Conservation (phyloP, 106 monocot species). For the Ottelia alismoides region DNA sequence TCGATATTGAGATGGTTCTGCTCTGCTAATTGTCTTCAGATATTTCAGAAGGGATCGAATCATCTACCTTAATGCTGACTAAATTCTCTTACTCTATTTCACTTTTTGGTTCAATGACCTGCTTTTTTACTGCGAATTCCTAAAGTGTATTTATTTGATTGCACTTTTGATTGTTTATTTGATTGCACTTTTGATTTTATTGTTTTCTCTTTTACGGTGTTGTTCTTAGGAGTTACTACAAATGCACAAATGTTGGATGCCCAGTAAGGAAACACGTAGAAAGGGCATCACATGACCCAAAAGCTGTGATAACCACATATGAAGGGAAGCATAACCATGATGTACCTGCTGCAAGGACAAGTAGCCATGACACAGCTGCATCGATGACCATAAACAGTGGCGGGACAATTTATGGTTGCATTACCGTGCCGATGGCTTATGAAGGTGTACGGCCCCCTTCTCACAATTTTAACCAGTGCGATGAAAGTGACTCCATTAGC, state of each 20-base stretch:
- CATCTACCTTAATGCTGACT: too few relatives aligned
- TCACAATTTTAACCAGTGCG: conserved; percentile 14
- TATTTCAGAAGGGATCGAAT: too few relatives aligned
- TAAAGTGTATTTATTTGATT: too few relatives aligned
- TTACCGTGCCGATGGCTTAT: conserved; percentile 20
- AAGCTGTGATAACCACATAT: conserved; percentile 97
- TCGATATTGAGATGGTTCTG: too few relatives aligned
- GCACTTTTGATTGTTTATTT: too few relatives aligned
- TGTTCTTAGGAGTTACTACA: conserved; percentile 78
- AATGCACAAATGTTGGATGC: conserved; percentile 82
- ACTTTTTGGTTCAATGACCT: too few relatives aligned
- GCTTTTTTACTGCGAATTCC: too few relatives aligned
- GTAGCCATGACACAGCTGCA: conserved; percentile 26
- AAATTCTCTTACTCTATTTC: too few relatives aligned
- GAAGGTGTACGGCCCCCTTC: conserved; percentile 9
- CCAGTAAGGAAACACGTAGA: conserved; percentile 97
- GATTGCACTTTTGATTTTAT: too few relatives aligned
- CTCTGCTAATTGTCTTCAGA: too few relatives aligned
- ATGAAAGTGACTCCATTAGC: conserved; percentile 41
- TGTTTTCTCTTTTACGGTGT: too few relatives aligned
- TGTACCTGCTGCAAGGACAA: conserved; percentile 66
- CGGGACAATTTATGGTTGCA: too few relatives aligned
- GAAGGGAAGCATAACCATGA: conserved; percentile 99
- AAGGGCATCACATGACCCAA: conserved; percentile 91
- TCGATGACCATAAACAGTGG: conserved; percentile 8